phyloP scores from a whole-genome alignment of 495 filamentous ascomycete species.

The Cetradonia linearis region DNA sequence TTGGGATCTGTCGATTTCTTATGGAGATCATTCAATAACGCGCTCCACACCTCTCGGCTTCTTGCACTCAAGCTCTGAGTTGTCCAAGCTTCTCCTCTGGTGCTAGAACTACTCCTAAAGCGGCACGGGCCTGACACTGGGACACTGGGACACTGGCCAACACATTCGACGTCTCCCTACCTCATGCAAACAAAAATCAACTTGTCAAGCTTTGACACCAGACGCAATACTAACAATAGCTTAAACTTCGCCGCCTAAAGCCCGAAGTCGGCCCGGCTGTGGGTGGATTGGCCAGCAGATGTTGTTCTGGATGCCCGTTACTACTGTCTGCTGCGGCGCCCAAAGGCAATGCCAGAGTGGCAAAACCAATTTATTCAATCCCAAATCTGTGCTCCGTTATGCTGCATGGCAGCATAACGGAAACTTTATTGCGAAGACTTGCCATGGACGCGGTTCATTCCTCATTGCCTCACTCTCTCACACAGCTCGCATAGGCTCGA shows the following conservation, averaged over 20 bases:
- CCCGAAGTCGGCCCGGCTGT: constrained; percentile 4
- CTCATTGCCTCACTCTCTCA: neutral
- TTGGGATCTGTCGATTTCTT: neutral
- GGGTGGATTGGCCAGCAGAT: neutral
- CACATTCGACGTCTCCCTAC: constrained; percentile 9
- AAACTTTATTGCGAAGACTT: neutral
- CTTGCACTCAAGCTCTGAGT: constrained; percentile 5
- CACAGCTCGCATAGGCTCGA: neutral
- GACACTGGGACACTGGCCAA: constrained; percentile 12
- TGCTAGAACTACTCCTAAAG: neutral
- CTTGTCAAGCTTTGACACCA: neutral
- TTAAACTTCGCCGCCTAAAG: constrained; percentile 11
- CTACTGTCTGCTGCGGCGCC: constrained; percentile 1
- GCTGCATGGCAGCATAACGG: neutral
- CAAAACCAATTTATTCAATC: neutral
- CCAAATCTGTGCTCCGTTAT: neutral
- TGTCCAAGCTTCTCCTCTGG: constrained; percentile 9
- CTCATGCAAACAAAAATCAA: constrained; percentile 10
- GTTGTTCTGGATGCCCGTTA: neutral
- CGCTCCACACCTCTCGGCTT: constrained; percentile 4
- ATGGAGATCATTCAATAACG: neutral
- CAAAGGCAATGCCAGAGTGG: constrained; percentile 7
- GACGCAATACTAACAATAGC: constrained; percentile 3
- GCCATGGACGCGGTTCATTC: neutral
- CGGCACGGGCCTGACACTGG: constrained; percentile 2